Evolutionary conservation across 805 yeast species (phyloP), one percentile per base, ranked within the genome.

Genomic region (Candida ovalis): DNA sequence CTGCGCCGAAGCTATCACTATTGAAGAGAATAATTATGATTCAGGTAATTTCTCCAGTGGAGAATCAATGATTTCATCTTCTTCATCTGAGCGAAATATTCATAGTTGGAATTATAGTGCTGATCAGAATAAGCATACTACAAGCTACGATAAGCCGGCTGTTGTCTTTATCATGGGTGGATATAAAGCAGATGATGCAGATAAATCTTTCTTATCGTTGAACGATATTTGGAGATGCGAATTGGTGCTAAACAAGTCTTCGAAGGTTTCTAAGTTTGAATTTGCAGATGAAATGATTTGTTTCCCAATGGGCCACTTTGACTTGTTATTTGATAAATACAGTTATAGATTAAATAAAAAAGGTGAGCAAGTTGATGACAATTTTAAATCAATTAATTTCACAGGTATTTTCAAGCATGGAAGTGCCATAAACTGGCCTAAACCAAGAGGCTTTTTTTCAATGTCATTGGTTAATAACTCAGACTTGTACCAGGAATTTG

Each of bases 141-240:
- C 9, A 19, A 21, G 9, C n/a, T 55, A 25, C 33, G 28, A 57
- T 5, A 52, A 53, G 18, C 69, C 69, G 2, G 73, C 75, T 2
- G 57, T 69, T 3, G 49, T 65, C 1, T 71, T 71, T 37, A 67
- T 77, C 4, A 72, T 75, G 70, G 82, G 82, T 19, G 82, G 84
- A 1, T 78, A 73, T 57, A 63, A 64, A 41, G 62, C 67, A 39
- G 52, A 43, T 17, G 71, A 63, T 45, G 66, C 67, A 7, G 52
- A 54, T 4, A 51, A 48, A 21, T 15, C 49, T 3, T 75, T 35
- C 51, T 60, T 38, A 58, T 70, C 57, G 52, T 66, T 60, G 52
- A 65, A 66, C 51, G 70, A 67, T 44, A 41, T 63, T 22, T 66
- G 70, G 70, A 59, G 56, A 49, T 55, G 62, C 46, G 69, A 65